Conservation (phyloP, 208 protist genomes). For the Leptomonas seymouri region DNA sequence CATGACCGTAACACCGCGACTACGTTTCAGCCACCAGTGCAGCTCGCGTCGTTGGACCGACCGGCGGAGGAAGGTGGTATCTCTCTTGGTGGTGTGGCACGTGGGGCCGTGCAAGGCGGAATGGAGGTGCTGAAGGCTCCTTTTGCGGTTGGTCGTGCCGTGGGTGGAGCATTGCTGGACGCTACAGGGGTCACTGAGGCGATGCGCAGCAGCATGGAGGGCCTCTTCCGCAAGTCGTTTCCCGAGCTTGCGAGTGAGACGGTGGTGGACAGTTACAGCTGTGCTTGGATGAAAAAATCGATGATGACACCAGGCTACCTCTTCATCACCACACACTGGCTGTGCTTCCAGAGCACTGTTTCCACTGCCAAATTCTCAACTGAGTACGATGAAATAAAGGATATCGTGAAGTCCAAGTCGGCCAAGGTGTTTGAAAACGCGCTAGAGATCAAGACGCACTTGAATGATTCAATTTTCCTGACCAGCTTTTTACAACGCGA, state of each 20-base stretch:
- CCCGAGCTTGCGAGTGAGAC: constrained; percentile 54
- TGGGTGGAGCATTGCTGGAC: constrained; percentile 71
- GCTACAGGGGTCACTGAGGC: constrained; percentile 66
- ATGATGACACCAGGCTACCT: constrained; percentile 58
- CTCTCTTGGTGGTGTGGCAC: constrained; percentile 56
- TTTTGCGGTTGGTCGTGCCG: constrained; percentile 60
- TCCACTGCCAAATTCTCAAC: constrained; percentile 49
- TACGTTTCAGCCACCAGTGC: constrained; percentile 65
- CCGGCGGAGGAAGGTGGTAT: constrained; percentile 33
- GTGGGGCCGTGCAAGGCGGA: constrained; percentile 65
- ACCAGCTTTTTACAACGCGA: constrained; percentile 74
- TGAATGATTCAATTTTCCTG: constrained; percentile 65
- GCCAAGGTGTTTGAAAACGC: constrained; percentile 73
- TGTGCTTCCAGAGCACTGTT: constrained; percentile 68
- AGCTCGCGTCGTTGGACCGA: constrained; percentile 70
- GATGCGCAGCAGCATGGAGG: constrained; percentile 66
- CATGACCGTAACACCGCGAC: constrained; percentile 6
- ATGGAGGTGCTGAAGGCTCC: constrained; percentile 72
- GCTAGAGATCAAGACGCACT: constrained; percentile 68
- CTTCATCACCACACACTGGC: constrained; percentile 68
- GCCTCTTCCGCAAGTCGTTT: constrained; percentile 62
- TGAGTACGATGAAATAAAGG: constrained; percentile 85
- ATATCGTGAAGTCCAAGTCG: constrained; percentile 70
- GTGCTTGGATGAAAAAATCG: constrained; percentile 48
- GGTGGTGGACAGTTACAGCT: constrained; percentile 67